Percentiles rank a stretch among this genome's conserved stretches.
phyloP scores from a whole-genome alignment of 2,329 filamentous ascomycete species.

The Phoma sp. region DNA sequence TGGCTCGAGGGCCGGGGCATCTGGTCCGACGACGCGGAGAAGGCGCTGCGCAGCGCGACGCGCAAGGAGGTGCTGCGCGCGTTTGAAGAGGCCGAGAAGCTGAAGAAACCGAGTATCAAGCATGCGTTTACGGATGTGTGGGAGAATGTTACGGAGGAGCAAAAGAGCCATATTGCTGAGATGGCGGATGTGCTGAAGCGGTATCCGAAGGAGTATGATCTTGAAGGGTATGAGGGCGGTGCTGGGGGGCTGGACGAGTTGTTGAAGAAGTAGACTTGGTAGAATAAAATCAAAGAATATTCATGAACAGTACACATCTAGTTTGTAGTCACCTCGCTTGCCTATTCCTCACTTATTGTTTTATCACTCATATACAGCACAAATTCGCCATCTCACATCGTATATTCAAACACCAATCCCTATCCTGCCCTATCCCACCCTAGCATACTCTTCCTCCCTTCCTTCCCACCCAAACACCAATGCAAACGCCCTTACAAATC shows the following conservation, averaged over 20 bases:
- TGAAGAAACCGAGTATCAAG: constrained; percentile 77
- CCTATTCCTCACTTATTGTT: too few species aligned
- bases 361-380: too few species aligned
- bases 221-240: constrained; percentile 77
- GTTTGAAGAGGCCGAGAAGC: constrained; percentile 82
- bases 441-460: too few species aligned
- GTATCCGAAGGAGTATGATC: constrained; percentile 93
- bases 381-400: too few species aligned
- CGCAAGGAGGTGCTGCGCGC: constrained; percentile 81
- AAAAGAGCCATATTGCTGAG: constrained; percentile 76
- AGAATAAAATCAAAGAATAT: too few species aligned
- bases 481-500: too few species aligned
- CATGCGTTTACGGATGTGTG: constrained; percentile 89
- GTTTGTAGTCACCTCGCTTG: too few species aligned
- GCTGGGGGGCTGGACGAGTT: constrained; percentile 64
- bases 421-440: too few species aligned
- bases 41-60: constrained; percentile 69
- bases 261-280: constrained; percentile 25
- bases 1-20: constrained; percentile 84
- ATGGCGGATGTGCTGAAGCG: constrained; percentile 78
- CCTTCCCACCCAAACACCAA: too few species aligned
- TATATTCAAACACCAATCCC: too few species aligned
- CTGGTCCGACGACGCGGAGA: constrained; percentile 88
- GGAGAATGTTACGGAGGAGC: constrained; percentile 82
- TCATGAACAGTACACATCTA: too few species aligned